These are phyloP conservation scores for Marsdenia floribunda DNA, from an alignment of 257 asterid genomes.

Conservation along the genomic window DNA sequence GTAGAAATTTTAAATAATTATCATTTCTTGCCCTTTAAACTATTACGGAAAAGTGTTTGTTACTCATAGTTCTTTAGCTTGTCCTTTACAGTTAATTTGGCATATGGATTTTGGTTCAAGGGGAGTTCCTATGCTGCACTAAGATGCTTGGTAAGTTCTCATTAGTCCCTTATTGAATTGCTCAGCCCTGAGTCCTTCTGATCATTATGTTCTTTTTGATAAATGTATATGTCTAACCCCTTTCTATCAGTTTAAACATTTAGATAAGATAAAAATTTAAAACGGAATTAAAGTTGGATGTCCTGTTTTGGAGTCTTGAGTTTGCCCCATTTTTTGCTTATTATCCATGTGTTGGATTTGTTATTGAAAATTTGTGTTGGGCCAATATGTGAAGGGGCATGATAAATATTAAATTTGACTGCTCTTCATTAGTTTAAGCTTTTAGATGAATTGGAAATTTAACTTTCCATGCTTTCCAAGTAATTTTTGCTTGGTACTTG, in stretches of 20 bases:
- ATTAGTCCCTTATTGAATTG: not conserved
- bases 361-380: too few relatives aligned
- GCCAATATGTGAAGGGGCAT: too few relatives aligned
- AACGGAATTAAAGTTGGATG: too few relatives aligned
- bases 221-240: too few relatives aligned
- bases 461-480: not conserved
- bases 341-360: too few relatives aligned
- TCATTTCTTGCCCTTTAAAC: not conserved
- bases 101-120: slow-evolving; percentile 87
- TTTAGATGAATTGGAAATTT: too few relatives aligned
- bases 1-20: not conserved
- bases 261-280: too few relatives aligned
- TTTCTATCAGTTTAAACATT: too few relatives aligned
- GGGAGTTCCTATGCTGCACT: slow-evolving; percentile 68
- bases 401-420: too few relatives aligned
- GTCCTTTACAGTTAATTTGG: slow-evolving; percentile 66
- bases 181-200: not conserved
- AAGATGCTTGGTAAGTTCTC: slow-evolving; percentile 67
- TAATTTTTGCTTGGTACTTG: not conserved
- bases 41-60: not conserved
- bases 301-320: too few relatives aligned
- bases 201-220: not conserved
- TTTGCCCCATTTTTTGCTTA: too few relatives aligned
- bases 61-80: slow-evolving; percentile 1
- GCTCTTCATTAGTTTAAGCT: too few relatives aligned